Base-by-base conservation (phyloP, 1,139 yeast species). In the Nakaseomyces uthaithaninus region DNA sequence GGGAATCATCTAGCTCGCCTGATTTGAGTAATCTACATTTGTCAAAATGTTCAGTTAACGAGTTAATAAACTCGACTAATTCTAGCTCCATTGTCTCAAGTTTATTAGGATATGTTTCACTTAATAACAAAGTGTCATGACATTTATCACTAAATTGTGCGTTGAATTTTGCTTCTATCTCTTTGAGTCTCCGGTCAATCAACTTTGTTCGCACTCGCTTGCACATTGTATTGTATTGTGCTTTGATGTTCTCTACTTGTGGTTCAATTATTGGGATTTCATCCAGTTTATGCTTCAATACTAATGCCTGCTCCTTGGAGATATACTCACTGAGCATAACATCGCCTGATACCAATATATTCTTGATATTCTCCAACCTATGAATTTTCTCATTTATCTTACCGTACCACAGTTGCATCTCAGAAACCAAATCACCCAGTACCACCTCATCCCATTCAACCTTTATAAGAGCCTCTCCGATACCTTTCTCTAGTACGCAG, bases 11-110 rank as follows among this genome's bases (percentile, higher is more conserved):
- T 5, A 31, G 6, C 3, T 19, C 25, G 10, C 35, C 35, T 10
- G 24, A 19, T n/a, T 54, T 50, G 9, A 64, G 46, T 1, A 65
- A 42, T 10, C 48, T 51, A 16, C 94, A 83, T 53, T 83, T 87
- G 56, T 86, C 95, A 50, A 77, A 85, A 60, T 87, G 95, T 41
- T 76, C 74, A 5, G 95, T 81, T 27, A 87, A 64, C 55, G 87
- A 77, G 44, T 77, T 80, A 27, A 87, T 63, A 15, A 82, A 65
- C 7, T 73, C 69, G 0, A 85, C 93, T 60, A 86, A 69, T 42
- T 83, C 93, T 44, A 71, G 70, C 41, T 86, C 94, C 42, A 80
- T 63, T 0, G 69, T 64, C 6, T 64, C 62, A 47, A 80, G 74
- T 42, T 72, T 46, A 11, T 44, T 41, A 2, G 52, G 46, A 5